Percentiles rank a stretch among this genome's conserved stretches.
These are phyloP conservation scores for Nicotiana noctiflora DNA, from an alignment of 257 asterid genomes.

Conservation along the genomic window DNA sequence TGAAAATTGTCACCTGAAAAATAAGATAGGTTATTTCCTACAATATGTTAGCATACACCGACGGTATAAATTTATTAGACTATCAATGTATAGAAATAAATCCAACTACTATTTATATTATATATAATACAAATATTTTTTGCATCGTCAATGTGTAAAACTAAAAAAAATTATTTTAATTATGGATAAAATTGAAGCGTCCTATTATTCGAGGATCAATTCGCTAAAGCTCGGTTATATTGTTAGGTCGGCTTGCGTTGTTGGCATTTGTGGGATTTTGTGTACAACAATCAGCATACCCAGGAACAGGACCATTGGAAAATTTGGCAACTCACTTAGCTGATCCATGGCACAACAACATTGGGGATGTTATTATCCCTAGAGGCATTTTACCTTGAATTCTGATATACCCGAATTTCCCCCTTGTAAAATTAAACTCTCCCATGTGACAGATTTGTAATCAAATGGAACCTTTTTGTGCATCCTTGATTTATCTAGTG, in stretches of 20 bases:
- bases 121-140: too few relatives aligned
- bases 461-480: constrained; percentile 1
- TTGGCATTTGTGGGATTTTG: constrained; percentile 84
- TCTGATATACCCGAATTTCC: background rate
- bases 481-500: background rate
- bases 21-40: too few relatives aligned
- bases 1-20: too few relatives aligned
- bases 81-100: too few relatives aligned
- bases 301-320: constrained; percentile 96
- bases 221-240: too few relatives aligned
- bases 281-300: constrained; percentile 84
- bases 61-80: too few relatives aligned
- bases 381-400: constrained; percentile 28
- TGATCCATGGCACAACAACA: constrained; percentile 99
- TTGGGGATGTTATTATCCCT: constrained; percentile 74
- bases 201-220: too few relatives aligned
- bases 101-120: too few relatives aligned
- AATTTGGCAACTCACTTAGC: constrained; percentile 87
- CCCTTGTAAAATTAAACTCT: constrained; percentile 20
- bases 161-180: too few relatives aligned
- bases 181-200: too few relatives aligned
- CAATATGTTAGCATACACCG: too few relatives aligned
- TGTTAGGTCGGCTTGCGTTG: constrained; percentile 68
- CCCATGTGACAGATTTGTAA: constrained; percentile 2
- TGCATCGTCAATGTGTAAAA: too few relatives aligned